phyloP scores from a whole-genome alignment of 2,329 filamentous ascomycete genomes.

The Botrytis fragariae region DNA sequence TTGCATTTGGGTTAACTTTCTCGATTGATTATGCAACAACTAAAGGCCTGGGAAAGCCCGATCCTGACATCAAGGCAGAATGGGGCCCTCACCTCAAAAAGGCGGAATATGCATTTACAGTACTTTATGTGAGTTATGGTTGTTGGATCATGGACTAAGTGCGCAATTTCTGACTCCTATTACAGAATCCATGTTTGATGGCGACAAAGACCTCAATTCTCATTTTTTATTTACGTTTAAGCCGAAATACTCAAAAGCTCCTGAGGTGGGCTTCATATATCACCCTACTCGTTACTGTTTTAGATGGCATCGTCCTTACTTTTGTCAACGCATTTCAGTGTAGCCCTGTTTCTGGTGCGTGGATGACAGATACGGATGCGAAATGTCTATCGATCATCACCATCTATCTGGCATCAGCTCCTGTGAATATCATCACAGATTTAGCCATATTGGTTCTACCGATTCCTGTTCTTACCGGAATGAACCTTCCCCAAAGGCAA shows the following conservation, averaged over 20 bases:
- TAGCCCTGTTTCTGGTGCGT: conserved; percentile 68
- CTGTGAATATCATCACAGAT: conserved; percentile 89
- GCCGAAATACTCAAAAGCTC: conserved; percentile 71
- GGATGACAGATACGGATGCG: conserved; percentile 41
- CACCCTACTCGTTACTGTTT: conserved; percentile 74
- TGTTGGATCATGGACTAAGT: neutral
- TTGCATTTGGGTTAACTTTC: conserved; percentile 66
- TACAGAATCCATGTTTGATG: conserved; percentile 82
- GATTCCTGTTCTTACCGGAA: conserved; percentile 81
- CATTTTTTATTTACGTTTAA: conserved; percentile 82
- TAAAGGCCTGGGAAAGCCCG: conserved; percentile 67
- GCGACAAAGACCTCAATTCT: conserved; percentile 90
- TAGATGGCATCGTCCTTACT: conserved; percentile 74
- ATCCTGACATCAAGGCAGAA: conserved; percentile 54
- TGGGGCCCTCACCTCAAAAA: conserved; percentile 53
- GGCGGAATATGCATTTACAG: conserved; percentile 62
- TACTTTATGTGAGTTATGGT: conserved; percentile 53
- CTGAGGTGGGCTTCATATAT: conserved; percentile 80
- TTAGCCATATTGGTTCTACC: conserved; percentile 83
- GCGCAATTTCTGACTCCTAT: neutral
- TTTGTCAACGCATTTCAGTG: conserved; percentile 89
- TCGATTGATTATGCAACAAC: conserved; percentile 62
- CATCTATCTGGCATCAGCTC: conserved; percentile 71
- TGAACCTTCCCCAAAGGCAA: conserved; percentile 80
- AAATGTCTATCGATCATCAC: conserved; percentile 55